A percentile compares a stretch with the other conserved stretches of the same genome.
phyloP scores from a whole-genome alignment of 805 yeast genomes.

The Komagataella mondaviorum region DNA sequence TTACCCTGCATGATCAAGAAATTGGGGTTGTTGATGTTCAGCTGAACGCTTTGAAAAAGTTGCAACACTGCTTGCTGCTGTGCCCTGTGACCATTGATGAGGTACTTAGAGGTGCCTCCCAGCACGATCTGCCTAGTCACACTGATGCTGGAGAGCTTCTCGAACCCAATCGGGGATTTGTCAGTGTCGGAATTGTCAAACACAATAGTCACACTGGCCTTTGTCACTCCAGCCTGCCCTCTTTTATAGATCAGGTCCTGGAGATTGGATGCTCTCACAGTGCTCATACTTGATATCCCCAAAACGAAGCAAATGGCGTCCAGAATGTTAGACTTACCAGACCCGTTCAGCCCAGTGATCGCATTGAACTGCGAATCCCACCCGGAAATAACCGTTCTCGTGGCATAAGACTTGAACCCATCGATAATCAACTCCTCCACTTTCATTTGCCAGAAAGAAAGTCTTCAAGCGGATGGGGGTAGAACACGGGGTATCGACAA shows the following conservation, averaged over 20 bases:
- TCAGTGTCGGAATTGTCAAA: slow-evolving; percentile 74
- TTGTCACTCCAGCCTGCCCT: slow-evolving; percentile 97
- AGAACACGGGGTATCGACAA: background rate
- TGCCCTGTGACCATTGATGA: slow-evolving; percentile 92
- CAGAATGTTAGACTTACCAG: slow-evolving; percentile 91
- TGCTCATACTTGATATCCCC: slow-evolving; percentile 89
- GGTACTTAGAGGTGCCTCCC: slow-evolving; percentile 86
- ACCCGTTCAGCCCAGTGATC: slow-evolving; percentile 94
- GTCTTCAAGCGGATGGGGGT: background rate
- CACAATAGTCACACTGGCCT: slow-evolving; percentile 92
- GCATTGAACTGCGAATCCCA: slow-evolving; percentile 98
- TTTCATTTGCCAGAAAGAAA: slow-evolving; percentile 35
- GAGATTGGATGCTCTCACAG: slow-evolving; percentile 84
- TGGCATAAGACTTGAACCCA: slow-evolving; percentile 96
- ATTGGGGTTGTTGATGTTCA: slow-evolving; percentile 93
- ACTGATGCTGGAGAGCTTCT: slow-evolving; percentile 61
- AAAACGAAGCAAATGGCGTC: slow-evolving; percentile 98
- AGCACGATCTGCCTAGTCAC: slow-evolving; percentile 84
- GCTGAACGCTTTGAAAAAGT: slow-evolving; percentile 86
- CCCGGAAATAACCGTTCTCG: slow-evolving; percentile 85
- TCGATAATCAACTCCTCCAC: slow-evolving; percentile 95
- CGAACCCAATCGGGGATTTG: slow-evolving; percentile 82
- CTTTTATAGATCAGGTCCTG: slow-evolving; percentile 93
- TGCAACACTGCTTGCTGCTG: slow-evolving; percentile 87
- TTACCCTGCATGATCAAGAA: slow-evolving; percentile 98